Evolutionary conservation across 768 basidiomycete genomes (phyloP), one percentile per base, ranked within the genome.

Genomic region (Suillus subaureus): DNA sequence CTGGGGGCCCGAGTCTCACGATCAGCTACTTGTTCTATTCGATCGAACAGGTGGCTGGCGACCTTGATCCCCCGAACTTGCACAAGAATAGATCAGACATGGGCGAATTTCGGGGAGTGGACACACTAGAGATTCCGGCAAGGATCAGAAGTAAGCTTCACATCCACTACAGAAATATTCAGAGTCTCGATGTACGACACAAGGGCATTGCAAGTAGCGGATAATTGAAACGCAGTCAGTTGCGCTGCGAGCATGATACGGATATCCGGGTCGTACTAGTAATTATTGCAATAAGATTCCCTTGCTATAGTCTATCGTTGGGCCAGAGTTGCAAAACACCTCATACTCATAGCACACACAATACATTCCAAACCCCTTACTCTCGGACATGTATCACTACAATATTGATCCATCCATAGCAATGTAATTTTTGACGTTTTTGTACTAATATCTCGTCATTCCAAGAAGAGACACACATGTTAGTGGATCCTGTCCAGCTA

Each of bases 211-310:
- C 94, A 87, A 0, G 95, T 90, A 56, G 83, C 74, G 0, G 93
- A 96, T 9, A 79, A 70, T 71, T 94, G 89, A 73, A 97, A 99
- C 26, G 86, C 87, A 31, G 84, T 82, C 0, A 98, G 85, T 69
- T 98, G 96, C 6, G 83, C 86, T 35, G 83, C 85, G 1, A 89
- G 85, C 33, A 98, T 78, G 68, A 98, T 93, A 28, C 79, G 81
- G 69, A 64, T 43, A 71, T 69, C 57, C 5, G 13, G 33, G 64
- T 33, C 3, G 37, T 26, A 31, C 8, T 31, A 52, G 6, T 26
- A 26, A 49, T 12, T 13, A 15, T 26, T 49, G 12, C 13, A 26
- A 7, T 49, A 26, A 26, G 49, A 49, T 49, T 49, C 23, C 45
- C n/a, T n/a, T 31, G 31, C 45, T 26, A 4, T n/a, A n/a, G n/a